phyloP scores from a whole-genome alignment of 805 yeast species.

The Candida golubevii region DNA sequence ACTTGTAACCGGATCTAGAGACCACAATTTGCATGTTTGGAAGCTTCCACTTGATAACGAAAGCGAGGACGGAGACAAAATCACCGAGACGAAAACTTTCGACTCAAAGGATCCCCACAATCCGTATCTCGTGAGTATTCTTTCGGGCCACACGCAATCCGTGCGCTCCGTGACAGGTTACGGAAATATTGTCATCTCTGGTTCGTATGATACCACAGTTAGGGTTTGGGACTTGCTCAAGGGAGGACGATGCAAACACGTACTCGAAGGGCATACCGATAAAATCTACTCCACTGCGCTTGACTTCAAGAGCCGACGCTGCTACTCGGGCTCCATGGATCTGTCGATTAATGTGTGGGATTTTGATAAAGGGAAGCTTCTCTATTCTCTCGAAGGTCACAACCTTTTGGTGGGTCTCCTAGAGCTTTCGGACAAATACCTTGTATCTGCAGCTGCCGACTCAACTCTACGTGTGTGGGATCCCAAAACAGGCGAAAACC shows the following conservation, averaged over 20 bases:
- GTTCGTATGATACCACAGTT: slow-evolving; percentile 85
- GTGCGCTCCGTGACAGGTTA: slow-evolving; percentile 86
- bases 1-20: slow-evolving; percentile 49
- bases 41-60: slow-evolving; percentile 52
- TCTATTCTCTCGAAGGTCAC: slow-evolving; percentile 78
- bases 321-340: slow-evolving; percentile 91
- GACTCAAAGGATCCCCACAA: slow-evolving; percentile 32
- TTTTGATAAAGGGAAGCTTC: slow-evolving; percentile 64
- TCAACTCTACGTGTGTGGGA: slow-evolving; percentile 91
- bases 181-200: slow-evolving; percentile 80
- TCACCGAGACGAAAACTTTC: slow-evolving; percentile 30
- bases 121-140: slow-evolving; percentile 17
- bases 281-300: slow-evolving; percentile 85
- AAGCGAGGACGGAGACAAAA: slow-evolving; percentile 30
- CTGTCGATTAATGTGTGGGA: slow-evolving; percentile 89
- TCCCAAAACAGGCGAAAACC: slow-evolving; percentile 66
- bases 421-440: slow-evolving; percentile 65
- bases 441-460: slow-evolving; percentile 96
- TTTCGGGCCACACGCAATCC: slow-evolving; percentile 59
- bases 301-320: slow-evolving; percentile 69
- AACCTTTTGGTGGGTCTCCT: slow-evolving; percentile 84
- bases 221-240: slow-evolving; percentile 84
- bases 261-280: slow-evolving; percentile 79
- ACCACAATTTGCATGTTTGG: slow-evolving; percentile 44
- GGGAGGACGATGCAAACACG: slow-evolving; percentile 66